Evolutionary conservation across 169 alveolate species (phyloP).

Genomic region (Theileria equi): DNA sequence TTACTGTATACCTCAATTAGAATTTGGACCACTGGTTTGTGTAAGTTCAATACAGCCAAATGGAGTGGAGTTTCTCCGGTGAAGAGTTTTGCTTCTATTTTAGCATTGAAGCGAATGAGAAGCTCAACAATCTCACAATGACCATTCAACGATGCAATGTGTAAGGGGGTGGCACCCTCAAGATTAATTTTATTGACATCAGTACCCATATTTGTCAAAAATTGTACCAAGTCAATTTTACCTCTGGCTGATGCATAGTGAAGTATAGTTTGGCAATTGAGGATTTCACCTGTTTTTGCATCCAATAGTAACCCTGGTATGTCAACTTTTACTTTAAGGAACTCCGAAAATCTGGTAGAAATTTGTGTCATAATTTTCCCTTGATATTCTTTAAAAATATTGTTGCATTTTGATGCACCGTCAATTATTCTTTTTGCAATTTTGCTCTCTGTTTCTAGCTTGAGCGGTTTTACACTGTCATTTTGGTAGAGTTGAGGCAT

Average conservation of each 20-base stretch:
- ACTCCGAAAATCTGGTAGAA: constrained; percentile 1
- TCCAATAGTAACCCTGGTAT: constrained; percentile 49
- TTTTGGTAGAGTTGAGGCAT: constrained; percentile 11
- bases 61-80: constrained; percentile 84
- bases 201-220: constrained; percentile 76
- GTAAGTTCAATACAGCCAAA: constrained; percentile 80
- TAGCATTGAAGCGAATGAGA: constrained; percentile 68
- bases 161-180: constrained; percentile 87
- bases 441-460: constrained; percentile 17
- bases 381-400: not conserved
- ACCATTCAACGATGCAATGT: constrained; percentile 82
- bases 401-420: constrained; percentile 20
- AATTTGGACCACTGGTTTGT: constrained; percentile 58
- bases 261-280: constrained; percentile 77
- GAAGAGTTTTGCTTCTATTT: constrained; percentile 54
- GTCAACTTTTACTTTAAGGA: constrained; percentile 19
- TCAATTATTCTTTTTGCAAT: constrained; percentile 17
- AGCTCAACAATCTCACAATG: constrained; percentile 75
- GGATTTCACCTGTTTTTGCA: constrained; percentile 72
- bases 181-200: constrained; percentile 69
- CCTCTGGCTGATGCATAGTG: constrained; percentile 86
- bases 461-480: not conserved
- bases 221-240: constrained; percentile 72
- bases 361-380: not conserved
- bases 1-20: constrained; percentile 70